Base-by-base conservation (phyloP, 805 yeast genomes). In the Starmerella powellii region DNA sequence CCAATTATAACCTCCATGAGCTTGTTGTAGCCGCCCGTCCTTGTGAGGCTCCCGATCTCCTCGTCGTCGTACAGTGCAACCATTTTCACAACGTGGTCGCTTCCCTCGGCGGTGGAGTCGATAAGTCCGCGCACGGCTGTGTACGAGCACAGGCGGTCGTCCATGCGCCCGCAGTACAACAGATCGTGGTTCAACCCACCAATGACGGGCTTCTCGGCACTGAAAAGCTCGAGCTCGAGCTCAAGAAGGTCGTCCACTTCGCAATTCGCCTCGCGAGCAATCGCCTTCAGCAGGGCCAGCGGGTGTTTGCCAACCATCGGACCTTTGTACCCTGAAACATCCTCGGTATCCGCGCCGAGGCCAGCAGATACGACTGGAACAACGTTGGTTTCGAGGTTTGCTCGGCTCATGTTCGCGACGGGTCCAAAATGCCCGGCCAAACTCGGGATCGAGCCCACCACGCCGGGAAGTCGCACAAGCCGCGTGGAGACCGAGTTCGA, bases 21-120 rank as follows among this genome's bases (percentile, higher is more conserved):
- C 47, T 86, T 80, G 3, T 95, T 85, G 57, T 83, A 87, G 2
- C 97, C 98, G 51, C 98, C 98, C 61, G 87, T 95, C n/a, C 95
- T 94, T 13, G 94, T 80, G 15, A 77, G 68, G 1, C 96, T 86
- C 1, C 98, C 98, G 53, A 88, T 72, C 62, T 88, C 98, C 63
- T 88, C 98, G 61, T 91, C 96, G 59, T 88, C 98, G 60, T 91
- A 88, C 47, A 80, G 64, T 3, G 79, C 78, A 2, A 78, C 84
- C 42, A 77, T 60, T 26, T 74, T 67, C 31, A 63, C 49, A 5
- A 50, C 51, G 35, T 63, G 65, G 29, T 43, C 40, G 37, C 30
- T 23, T 3, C 20, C 52, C 51, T 49, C 42, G 21, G 20, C 51
- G n/a, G 70, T 55, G 29, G 62, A 62, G 45, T 68, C 72, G 36